These are phyloP conservation scores for Drechslerella coelobrocha DNA, from an alignment of 2,329 filamentous ascomycete species.

Conservation along the genomic window DNA sequence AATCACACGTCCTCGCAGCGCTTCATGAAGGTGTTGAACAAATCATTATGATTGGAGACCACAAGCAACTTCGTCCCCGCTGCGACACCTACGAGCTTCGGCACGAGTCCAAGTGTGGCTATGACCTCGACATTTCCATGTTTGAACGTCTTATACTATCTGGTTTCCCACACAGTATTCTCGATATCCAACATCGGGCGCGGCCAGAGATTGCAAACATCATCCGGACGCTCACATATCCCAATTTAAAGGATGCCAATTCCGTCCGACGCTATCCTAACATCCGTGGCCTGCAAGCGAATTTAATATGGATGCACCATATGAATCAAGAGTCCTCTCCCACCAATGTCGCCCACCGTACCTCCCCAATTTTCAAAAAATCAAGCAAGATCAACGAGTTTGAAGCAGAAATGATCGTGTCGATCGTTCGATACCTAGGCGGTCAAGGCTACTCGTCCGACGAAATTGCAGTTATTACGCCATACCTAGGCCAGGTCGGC, in stretches of 20 bases:
- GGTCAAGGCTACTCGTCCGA: slow-evolving; percentile 74
- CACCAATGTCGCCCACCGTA: slow-evolving; percentile 60
- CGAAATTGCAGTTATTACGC: slow-evolving; percentile 72
- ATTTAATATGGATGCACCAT: slow-evolving; percentile 74
- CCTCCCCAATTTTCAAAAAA: slow-evolving; percentile 64
- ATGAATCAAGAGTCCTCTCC: slow-evolving; percentile 63
- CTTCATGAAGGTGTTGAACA: slow-evolving; percentile 67
- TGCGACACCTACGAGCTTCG: slow-evolving; percentile 68
- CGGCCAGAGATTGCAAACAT: slow-evolving; percentile 70
- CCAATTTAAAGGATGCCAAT: slow-evolving; percentile 65
- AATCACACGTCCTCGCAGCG: slow-evolving; percentile 70
- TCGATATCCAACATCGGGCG: slow-evolving; percentile 72
- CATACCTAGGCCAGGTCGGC: slow-evolving; percentile 73
- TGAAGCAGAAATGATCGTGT: slow-evolving; percentile 72
- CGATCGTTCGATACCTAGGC: slow-evolving; percentile 69
- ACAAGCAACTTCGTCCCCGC: slow-evolving; percentile 75
- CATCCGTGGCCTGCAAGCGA: slow-evolving; percentile 66
- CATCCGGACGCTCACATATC: slow-evolving; percentile 68
- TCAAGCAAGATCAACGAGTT: slow-evolving; percentile 68
- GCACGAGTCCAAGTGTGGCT: slow-evolving; percentile 70
- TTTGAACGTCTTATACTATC: slow-evolving; percentile 69
- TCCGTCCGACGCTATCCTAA: slow-evolving; percentile 61
- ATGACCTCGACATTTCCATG: slow-evolving; percentile 71
- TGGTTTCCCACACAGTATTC: slow-evolving; percentile 64
- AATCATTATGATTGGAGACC: slow-evolving; percentile 74